Evolutionary conservation across 345 rosid genomes (phyloP).

Genomic region (Pugionium dolabratum): DNA sequence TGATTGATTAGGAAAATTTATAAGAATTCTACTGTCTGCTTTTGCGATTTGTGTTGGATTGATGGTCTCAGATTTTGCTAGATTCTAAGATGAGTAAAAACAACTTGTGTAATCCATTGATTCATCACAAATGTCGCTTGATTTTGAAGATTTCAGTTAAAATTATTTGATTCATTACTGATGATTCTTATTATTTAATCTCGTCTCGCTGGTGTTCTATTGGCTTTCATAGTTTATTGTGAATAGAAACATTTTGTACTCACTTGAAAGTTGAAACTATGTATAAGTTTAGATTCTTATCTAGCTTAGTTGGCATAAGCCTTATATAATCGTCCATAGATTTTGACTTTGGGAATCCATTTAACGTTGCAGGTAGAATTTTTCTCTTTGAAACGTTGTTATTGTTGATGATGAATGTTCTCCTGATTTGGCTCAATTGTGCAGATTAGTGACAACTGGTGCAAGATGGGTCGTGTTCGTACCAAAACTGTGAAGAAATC

Average conservation of each 20-base stretch:
- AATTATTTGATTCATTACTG: too few relatives aligned
- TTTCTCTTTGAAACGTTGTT: too few relatives aligned
- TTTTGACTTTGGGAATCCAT: background rate
- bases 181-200: too few relatives aligned
- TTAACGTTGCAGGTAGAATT: too few relatives aligned
- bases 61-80: background rate
- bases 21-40: background rate
- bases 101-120: background rate
- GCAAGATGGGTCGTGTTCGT: conserved; percentile 76
- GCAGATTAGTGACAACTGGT: conserved; percentile 11
- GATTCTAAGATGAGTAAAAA: background rate
- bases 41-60: conserved; percentile 7
- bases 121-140: background rate
- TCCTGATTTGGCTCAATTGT: background rate
- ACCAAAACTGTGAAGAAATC: conserved; percentile 89
- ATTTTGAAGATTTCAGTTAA: background rate
- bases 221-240: too few relatives aligned
- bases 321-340: background rate
- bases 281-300: too few relatives aligned
- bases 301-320: too few relatives aligned
- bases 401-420: background rate
- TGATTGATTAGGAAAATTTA: background rate
- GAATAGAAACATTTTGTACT: too few relatives aligned
- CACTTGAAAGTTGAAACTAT: too few relatives aligned
- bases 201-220: too few relatives aligned